Evolutionary conservation across 139 green algal species (phyloP).

Genomic region (Gonium pectorale): DNA sequence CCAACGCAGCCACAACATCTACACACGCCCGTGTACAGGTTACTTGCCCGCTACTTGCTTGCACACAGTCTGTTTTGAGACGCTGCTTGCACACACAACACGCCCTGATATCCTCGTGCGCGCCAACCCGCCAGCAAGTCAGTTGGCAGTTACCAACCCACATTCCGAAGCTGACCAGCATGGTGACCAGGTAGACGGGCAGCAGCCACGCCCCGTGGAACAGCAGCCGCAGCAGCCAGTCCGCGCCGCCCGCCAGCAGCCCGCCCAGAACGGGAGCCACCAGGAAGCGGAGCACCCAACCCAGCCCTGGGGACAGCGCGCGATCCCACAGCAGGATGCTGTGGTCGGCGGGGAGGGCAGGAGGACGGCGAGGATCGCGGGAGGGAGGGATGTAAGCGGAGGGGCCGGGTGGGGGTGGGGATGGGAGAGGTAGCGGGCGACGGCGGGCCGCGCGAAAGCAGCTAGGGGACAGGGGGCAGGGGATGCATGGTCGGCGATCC

Average conservation of each 20-base stretch:
- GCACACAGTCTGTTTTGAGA: not conserved
- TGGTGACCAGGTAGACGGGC: constrained; percentile 76
- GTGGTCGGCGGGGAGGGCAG: not conserved
- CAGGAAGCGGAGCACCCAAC: constrained; percentile 59
- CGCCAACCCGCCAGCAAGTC: too few species aligned
- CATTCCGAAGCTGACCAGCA: constrained; percentile 81
- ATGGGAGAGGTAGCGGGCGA: not conserved
- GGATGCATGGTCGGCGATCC: too few species aligned
- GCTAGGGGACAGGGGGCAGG: too few species aligned
- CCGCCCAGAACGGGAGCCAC: constrained; percentile 37
- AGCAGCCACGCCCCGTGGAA: constrained; percentile 80
- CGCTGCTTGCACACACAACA: too few species aligned
- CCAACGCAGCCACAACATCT: too few species aligned
- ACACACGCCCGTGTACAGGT: too few species aligned
- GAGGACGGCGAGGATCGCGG: not conserved
- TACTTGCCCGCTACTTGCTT: too few species aligned
- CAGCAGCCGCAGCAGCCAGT: constrained; percentile 37
- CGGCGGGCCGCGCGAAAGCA: too few species aligned
- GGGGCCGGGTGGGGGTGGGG: not conserved
- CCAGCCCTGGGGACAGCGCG: constrained; percentile 44
- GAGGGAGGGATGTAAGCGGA: not conserved
- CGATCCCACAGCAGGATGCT: constrained; percentile 68
- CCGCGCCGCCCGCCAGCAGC: not conserved
- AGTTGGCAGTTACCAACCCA: too few species aligned
- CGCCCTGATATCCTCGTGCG: too few species aligned